Conservation (phyloP, 139 green algal genomes). For the Volvox africanus region DNA sequence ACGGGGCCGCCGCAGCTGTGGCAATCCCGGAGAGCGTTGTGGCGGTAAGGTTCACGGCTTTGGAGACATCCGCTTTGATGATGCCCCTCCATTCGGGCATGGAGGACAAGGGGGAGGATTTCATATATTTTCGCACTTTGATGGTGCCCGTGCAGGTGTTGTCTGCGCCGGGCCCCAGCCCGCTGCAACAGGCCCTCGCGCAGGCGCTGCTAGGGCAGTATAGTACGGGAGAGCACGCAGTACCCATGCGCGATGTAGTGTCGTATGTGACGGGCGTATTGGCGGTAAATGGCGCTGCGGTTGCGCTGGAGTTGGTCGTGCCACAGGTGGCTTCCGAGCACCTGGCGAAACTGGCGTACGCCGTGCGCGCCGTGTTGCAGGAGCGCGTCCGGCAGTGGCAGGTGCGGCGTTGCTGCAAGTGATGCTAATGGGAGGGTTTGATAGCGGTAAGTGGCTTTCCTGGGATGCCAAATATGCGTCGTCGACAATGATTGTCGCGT, state of each 20-base stretch:
- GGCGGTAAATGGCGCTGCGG: conserved; percentile 46
- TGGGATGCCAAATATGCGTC: too few relatives aligned
- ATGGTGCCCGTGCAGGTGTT: conserved; percentile 19
- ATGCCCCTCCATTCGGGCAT: neutral
- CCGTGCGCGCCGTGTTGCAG: neutral
- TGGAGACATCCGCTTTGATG: neutral
- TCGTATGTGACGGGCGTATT: conserved; percentile 47
- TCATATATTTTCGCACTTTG: too few relatives aligned
- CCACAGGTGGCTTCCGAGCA: conserved; percentile 36
- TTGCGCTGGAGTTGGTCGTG: conserved; percentile 35
- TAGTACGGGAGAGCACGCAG: conserved; percentile 58
- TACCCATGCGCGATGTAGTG: conserved; percentile 56
- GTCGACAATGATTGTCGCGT: too few relatives aligned
- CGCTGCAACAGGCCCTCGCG: conserved; percentile 56
- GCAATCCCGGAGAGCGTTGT: conserved; percentile 2
- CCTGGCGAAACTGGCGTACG: neutral
- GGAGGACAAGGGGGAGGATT: too few relatives aligned
- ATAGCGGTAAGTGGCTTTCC: too few relatives aligned
- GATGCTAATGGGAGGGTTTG: too few relatives aligned
- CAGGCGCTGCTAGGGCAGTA: conserved; percentile 64
- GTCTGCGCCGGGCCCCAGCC: neutral
- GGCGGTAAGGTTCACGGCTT: neutral
- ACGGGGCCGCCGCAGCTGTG: neutral
- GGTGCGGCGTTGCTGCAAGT: neutral
- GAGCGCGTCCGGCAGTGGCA: conserved; percentile 7